Evolutionary conservation across 441 rosid species (phyloP).

Genomic region (Dalechampia spathulata): DNA sequence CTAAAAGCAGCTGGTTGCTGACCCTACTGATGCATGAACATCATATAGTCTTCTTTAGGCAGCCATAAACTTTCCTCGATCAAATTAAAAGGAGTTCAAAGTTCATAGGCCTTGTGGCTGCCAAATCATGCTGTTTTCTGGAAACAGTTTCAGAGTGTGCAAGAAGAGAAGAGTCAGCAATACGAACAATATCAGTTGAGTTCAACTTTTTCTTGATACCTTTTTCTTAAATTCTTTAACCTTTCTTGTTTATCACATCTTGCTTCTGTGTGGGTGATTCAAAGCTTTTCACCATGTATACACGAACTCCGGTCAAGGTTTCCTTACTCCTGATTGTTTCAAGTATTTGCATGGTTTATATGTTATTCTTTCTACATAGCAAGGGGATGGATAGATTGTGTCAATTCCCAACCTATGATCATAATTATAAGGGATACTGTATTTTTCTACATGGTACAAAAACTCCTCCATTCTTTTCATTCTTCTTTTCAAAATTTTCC

Average conservation of each 20-base stretch:
- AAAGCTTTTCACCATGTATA: not conserved
- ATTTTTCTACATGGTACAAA: too few relatives aligned
- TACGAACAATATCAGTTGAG: slow-evolving; percentile 2
- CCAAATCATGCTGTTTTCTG: not conserved
- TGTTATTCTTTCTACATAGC: too few relatives aligned
- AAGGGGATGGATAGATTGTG: too few relatives aligned
- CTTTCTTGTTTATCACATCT: not conserved
- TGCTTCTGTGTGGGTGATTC: not conserved
- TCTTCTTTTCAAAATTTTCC: too few relatives aligned
- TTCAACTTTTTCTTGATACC: not conserved
- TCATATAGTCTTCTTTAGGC: not conserved
- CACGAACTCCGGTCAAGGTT: too few relatives aligned
- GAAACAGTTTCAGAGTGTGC: not conserved
- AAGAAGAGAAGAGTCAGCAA: not conserved
- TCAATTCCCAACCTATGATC: too few relatives aligned
- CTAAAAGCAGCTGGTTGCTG: slow-evolving; percentile 97
- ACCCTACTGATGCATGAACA: slow-evolving; percentile 14
- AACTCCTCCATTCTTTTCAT: too few relatives aligned
- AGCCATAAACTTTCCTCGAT: not conserved
- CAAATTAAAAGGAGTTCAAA: not conserved
- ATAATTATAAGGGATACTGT: too few relatives aligned
- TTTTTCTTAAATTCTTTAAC: slow-evolving; percentile 16
- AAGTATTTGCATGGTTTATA: too few relatives aligned
- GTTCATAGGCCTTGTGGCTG: not conserved
- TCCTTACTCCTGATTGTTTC: too few relatives aligned